Evolutionary conservation across 495 filamentous ascomycete species (phyloP).

Genomic region (Thermothielavioides terrestris): DNA sequence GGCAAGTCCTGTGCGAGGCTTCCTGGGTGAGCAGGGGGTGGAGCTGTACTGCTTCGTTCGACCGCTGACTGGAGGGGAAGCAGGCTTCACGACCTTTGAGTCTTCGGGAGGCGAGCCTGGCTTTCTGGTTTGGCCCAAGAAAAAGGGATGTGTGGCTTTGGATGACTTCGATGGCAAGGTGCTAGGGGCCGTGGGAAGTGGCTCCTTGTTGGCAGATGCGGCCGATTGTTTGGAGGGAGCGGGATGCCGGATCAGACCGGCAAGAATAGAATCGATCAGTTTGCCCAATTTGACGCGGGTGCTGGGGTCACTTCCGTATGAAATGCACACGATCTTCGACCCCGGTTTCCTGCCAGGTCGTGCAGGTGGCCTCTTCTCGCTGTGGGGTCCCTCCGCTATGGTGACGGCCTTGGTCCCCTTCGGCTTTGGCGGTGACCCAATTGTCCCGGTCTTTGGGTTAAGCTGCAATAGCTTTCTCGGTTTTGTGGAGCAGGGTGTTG

Average conservation of each 20-base stretch:
- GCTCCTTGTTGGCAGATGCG: conserved; percentile 15
- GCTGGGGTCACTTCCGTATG: conserved; percentile 27
- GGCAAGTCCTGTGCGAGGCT: conserved; percentile 7
- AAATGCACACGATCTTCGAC: conserved; percentile 22
- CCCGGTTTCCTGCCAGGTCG: conserved; percentile 8
- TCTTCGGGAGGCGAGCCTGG: conserved; percentile 11
- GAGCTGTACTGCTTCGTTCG: conserved; percentile 28
- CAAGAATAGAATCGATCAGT: conserved; percentile 28
- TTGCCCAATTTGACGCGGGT: conserved; percentile 29
- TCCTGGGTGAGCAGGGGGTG: conserved; percentile 29
- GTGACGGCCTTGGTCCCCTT: conserved; percentile 10
- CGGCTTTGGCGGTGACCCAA: conserved; percentile 43
- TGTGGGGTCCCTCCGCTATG: neutral
- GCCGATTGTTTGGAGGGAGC: neutral
- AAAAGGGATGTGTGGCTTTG: conserved; percentile 78
- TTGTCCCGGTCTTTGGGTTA: conserved; percentile 45
- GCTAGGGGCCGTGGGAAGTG: neutral
- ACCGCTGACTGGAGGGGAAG: neutral
- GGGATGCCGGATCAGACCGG: conserved; percentile 1
- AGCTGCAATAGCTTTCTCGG: conserved; percentile 39
- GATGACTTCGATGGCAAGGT: conserved; percentile 13
- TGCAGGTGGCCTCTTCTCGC: neutral
- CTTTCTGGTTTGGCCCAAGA: conserved; percentile 42
- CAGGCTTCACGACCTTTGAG: conserved; percentile 10
- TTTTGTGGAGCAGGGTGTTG: conserved; percentile 11